Base-by-base conservation (phyloP, 345 rosid species). In the Bruguiera parviflora region DNA sequence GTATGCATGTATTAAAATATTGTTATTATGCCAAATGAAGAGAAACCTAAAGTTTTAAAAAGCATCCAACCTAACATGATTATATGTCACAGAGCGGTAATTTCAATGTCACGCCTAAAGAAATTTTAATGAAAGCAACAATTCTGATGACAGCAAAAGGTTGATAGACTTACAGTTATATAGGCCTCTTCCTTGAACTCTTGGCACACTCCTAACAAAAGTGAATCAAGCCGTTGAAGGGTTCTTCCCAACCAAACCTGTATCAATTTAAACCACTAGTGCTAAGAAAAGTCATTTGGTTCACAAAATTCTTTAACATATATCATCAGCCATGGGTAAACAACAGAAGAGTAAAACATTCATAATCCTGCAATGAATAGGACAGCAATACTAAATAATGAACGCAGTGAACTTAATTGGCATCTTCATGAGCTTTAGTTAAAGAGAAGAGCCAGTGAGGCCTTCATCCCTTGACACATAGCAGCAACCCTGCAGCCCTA, bases 241-340 rank as follows among this genome's bases (percentile, higher is more conserved):
- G 99, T 90, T 80, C 86, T 89, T 77, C 92, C 98, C 82, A 96
- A 74, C 99, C 99, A 96, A 84, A 85, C 94, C 99, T 96, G 83
- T 52, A 78, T 69, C 35, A 31, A 63, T 61, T 73, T 67, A 75
- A 67, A 80, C 71, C 11, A 24, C 11, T 27, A 56, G 22, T 56
- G 18, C 24, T 56, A 16, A 56, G 59, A 24, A 56, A 56, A 8
- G 31, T 24, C 18, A 10, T 21, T 43, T 1, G 1, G 49, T 15
- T 43, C 49, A 13, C 49, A 43, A 15, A 43, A 15, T 43, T 43
- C 19, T 15, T 43, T 43, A 0, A 3, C 18, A 5, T 43, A 43
- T 43, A 11, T 43, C 16, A 43, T 15, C 15, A 43, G 18, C 49
- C 19, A 43, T 43, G 49, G 49, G 49, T 39, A 43, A 13, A 43